Base-by-base conservation (phyloP, 306 rosid species). In the Abrus precatorius region DNA sequence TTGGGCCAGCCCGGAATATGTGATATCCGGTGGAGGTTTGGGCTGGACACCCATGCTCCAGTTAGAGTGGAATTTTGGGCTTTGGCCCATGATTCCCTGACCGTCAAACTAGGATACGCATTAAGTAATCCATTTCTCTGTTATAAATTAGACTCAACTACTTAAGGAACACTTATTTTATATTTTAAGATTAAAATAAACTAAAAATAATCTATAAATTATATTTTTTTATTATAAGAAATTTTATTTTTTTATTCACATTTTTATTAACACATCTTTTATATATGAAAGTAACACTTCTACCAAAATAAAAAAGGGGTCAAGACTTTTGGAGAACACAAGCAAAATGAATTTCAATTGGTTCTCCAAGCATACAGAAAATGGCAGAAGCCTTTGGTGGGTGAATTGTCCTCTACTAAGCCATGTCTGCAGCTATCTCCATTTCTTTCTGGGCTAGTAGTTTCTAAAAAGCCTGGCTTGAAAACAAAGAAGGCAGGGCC, bases 341-440 rank as follows among this genome's bases (percentile, higher is more conserved):
- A 20, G 53, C 50, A 75, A 20, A 20, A 29, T 7, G 50, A 49
- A 45, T 57, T 11, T 80, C 69, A 86, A 47, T 75, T 77, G 13
- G 62, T 83, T 84, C 75, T 90, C 97, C 94, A 92, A 56, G 97
- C 93, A 77, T 83, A 81, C 5, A 92, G 65, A 79, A 83, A 84
- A 77, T 84, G 92, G 67, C 88, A 83, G 80, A 85, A 88, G 49
- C 77, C 82, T 48, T 3, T 14, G 44, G 57, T 49, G 36, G 82
- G 55, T 69, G 80, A 29, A 45, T 53, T 76, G 32, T 40, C 86
- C 13, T 81, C 77, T 59, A 59, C 54, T 9, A 45, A 12, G 33
- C 53, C 77, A 44, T 3, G 1, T 74, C 2, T 72, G 71, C 52
- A 9, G 33, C 54, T 29, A 80, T 27, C 60, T 1, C 41, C 76